phyloP scores from a whole-genome alignment of 441 rosid genomes.

The Theobroma grandiflorum region DNA sequence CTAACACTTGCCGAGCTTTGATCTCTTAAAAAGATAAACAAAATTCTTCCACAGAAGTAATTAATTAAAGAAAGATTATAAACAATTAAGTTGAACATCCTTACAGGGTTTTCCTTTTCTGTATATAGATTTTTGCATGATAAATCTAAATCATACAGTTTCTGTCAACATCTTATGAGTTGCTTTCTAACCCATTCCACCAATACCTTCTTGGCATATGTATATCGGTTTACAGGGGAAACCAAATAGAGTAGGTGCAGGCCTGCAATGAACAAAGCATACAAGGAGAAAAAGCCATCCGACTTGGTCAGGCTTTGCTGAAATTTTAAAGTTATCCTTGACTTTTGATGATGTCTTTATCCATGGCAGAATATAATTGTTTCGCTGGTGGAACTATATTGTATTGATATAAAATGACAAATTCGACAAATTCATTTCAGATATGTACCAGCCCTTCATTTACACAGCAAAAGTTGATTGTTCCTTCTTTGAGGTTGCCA shows the following conservation, averaged over 20 bases:
- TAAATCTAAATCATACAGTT: background rate
- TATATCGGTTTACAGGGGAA: background rate
- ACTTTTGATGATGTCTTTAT: background rate
- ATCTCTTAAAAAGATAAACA: too few species aligned
- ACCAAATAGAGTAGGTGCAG: background rate
- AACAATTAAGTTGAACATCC: too few species aligned
- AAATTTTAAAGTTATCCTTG: background rate
- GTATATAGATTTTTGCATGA: background rate
- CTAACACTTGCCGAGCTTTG: too few species aligned
- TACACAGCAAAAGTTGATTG: background rate
- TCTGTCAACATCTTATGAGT: background rate
- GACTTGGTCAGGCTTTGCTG: background rate
- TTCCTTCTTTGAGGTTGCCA: too few species aligned
- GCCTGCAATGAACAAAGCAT: background rate
- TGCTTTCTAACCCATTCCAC: background rate
- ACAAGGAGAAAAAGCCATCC: background rate
- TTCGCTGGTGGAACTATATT: background rate
- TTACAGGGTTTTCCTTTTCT: too few species aligned
- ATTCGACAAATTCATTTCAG: background rate
- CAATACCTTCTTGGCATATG: background rate
- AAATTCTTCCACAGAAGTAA: too few species aligned
- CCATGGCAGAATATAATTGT: background rate
- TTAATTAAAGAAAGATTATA: too few species aligned
- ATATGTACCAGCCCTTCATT: background rate
- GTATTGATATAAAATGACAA: background rate